A percentile compares a stretch with the other conserved stretches of the same genome.
Conservation (phyloP, 2,329 filamentous ascomycete species). For the Fusarium agapanthi region DNA sequence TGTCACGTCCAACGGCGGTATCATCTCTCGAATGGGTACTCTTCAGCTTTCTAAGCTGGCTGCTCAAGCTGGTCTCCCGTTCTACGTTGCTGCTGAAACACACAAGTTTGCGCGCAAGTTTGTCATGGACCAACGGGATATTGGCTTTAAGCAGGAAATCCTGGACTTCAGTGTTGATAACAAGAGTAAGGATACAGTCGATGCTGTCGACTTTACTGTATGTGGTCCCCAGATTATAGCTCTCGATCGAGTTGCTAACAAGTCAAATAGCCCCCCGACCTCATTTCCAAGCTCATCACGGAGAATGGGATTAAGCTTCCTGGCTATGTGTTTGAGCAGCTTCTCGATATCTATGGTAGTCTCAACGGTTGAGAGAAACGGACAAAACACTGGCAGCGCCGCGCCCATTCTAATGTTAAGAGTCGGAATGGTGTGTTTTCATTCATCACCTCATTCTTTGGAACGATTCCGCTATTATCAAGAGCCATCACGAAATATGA, state of each 20-base stretch:
- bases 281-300: conserved; percentile 78
- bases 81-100: conserved; percentile 93
- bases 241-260: background rate
- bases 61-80: conserved; percentile 72
- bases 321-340: conserved; percentile 73
- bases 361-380: conserved; percentile 46
- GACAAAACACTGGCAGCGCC: conserved; percentile 6
- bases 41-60: conserved; percentile 89
- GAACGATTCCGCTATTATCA: background rate
- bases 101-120: conserved; percentile 96
- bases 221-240: conserved; percentile 36
- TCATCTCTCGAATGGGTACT: conserved; percentile 86
- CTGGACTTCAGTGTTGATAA: conserved; percentile 73
- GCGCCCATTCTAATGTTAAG: conserved; percentile 6
- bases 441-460: background rate
- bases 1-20: conserved; percentile 91
- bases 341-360: conserved; percentile 69
- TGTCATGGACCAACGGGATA: conserved; percentile 81
- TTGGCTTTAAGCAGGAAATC: conserved; percentile 80
- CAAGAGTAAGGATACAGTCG: conserved; percentile 55
- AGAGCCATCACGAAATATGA: background rate
- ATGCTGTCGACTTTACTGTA: conserved; percentile 77
- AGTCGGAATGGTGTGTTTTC: background rate
- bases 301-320: conserved; percentile 78
- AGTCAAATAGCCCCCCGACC: conserved; percentile 64